Conservation (phyloP, 73 alveolate species). For the Stentor roeselii region DNA sequence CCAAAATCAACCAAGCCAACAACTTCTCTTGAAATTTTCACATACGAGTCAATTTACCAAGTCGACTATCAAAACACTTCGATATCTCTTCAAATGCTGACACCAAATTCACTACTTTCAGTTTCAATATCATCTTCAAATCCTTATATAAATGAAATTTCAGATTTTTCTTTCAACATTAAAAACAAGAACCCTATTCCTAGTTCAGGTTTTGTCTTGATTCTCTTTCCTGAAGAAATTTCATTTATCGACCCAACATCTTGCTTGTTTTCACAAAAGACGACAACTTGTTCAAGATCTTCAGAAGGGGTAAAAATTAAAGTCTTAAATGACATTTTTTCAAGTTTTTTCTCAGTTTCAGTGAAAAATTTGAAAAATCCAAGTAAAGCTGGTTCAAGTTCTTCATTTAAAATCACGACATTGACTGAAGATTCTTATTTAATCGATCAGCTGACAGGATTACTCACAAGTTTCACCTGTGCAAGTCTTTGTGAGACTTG, state of each 20-base stretch:
- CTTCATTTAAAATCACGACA: background rate
- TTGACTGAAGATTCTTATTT: background rate
- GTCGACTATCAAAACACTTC: background rate
- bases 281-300: background rate
- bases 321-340: background rate
- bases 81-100: background rate
- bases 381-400: background rate
- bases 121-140: conserved; percentile 7
- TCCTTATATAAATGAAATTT: background rate
- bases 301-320: background rate
- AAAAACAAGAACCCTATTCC: background rate
- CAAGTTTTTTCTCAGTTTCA: background rate
- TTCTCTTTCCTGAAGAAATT: background rate
- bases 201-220: background rate
- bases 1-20: conserved; percentile 12
- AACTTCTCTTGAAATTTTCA: background rate
- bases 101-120: background rate
- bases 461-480: background rate
- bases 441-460: background rate
- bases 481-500: background rate
- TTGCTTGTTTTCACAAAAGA: background rate
- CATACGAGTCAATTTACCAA: background rate
- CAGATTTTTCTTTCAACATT: background rate
- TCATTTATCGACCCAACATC: background rate
- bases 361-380: background rate